Evolutionary conservation across 2,329 filamentous ascomycete genomes (phyloP), one percentile per base, ranked within the genome.

Genomic region (Fusarium denticulatum): DNA sequence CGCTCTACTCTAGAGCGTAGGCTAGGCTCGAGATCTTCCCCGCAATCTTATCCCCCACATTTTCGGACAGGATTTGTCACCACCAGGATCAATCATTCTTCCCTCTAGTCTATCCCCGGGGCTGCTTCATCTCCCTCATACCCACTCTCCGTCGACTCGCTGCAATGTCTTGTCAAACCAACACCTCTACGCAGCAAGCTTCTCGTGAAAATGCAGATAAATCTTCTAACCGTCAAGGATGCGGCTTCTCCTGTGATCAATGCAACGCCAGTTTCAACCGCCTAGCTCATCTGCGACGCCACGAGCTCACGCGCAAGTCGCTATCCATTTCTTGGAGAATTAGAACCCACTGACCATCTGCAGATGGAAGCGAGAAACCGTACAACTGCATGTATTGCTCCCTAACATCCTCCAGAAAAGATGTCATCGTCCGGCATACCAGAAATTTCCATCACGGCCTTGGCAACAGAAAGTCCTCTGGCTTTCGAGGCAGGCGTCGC

Each of bases 251-350:
- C 43, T 60, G 57, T 36, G 43, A 45, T 40, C 57, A 60, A 36
- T 60, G 57, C 36, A 42, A 60, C 37, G 57, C 57, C 57, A 60
- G 47, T 26, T 60, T 60, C 11, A 60, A 60, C 30, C 57, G 57
- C 24, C 26, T 60, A 22, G 57, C 57, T 60, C 57, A 60, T 36
- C 28, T 60, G 26, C 57, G 57, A 20, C 57, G 57, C 36, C 57
- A 60, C n/a, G 43, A 60, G 28, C 45, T 60, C 24, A 60, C 57
- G 57, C 57, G 57, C 32, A 40, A 60, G 57, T 60, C 12, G 24
- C 24, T 46, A 22, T 16, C 12, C 12, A 32, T 32, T 32, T 32
- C 30, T 28, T 28, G 26, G 7, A 28, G 26, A 28, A 7, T 20
- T 37, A 16, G 7, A 16, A 10, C 4, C 43, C 43, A 46, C 45